A percentile compares a stretch with the other conserved stretches of the same genome.
phyloP scores from a whole-genome alignment of 1,284 basidiomycete genomes.

The Agaricales sp. region DNA sequence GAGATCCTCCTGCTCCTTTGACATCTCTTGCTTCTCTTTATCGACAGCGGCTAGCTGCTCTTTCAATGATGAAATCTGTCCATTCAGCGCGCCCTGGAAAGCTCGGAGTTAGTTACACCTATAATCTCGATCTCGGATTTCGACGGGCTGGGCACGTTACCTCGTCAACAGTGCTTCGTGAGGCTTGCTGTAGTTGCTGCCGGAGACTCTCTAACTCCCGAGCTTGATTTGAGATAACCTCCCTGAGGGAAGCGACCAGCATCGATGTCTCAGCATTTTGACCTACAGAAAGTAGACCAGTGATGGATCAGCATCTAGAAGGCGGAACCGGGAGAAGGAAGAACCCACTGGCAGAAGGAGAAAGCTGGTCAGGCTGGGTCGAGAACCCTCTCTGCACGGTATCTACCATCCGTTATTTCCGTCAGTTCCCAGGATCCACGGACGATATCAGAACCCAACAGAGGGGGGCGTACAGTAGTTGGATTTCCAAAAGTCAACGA shows the following conservation, averaged over 20 bases:
- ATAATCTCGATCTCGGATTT: constrained; percentile 7
- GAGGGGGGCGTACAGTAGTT: constrained; percentile 69
- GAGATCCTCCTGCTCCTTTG: constrained; percentile 93
- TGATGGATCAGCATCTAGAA: constrained; percentile 3
- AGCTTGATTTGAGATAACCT: constrained; percentile 71
- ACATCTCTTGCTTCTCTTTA: constrained; percentile 64
- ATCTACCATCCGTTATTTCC: constrained; percentile 27
- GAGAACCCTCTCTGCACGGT: constrained; percentile 60
- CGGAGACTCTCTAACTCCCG: constrained; percentile 64
- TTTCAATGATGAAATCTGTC: constrained; percentile 7
- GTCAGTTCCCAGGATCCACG: not conserved
- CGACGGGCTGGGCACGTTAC: constrained; percentile 5
- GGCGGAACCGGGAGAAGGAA: constrained; percentile 3
- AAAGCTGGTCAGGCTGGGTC: constrained; percentile 50
- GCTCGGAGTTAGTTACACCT: constrained; percentile 6
- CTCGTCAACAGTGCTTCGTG: constrained; percentile 27
- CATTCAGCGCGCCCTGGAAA: constrained; percentile 14
- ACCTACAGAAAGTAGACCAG: constrained; percentile 23
- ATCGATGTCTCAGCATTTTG: constrained; percentile 72
- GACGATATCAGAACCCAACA: constrained; percentile 1
- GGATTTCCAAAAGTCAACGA: constrained; percentile 99
- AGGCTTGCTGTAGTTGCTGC: constrained; percentile 31
- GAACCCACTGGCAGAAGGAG: constrained; percentile 43
- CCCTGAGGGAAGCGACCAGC: constrained; percentile 71
- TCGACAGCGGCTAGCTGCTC: constrained; percentile 42